Evolutionary conservation across 352 stramenopile genomes (phyloP).

Genomic region (Globisporangium cederbergense): DNA sequence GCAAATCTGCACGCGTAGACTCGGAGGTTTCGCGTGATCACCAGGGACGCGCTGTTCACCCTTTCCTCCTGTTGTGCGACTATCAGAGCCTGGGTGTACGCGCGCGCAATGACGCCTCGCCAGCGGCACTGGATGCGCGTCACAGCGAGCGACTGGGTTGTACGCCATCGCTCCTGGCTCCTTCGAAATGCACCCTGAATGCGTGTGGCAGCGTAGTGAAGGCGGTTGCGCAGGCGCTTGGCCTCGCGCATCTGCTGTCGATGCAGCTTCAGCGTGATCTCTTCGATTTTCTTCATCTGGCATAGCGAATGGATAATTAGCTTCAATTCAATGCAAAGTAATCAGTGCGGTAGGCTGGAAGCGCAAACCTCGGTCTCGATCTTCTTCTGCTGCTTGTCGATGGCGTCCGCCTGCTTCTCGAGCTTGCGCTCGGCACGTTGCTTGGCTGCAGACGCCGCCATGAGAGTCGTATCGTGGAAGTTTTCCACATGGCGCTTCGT

Average conservation of each 20-base stretch:
- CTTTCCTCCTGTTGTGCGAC: slow-evolving; percentile 17
- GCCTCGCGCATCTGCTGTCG: slow-evolving; percentile 65
- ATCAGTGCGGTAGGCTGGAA: too few species aligned
- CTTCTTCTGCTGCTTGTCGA: slow-evolving; percentile 79
- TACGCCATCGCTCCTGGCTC: slow-evolving; percentile 17
- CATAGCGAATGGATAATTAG: not conserved
- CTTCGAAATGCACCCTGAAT: slow-evolving; percentile 48
- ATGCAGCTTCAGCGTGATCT: slow-evolving; percentile 62
- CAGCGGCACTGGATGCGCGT: slow-evolving; percentile 44
- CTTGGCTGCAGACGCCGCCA: slow-evolving; percentile 65
- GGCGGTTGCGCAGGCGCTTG: slow-evolving; percentile 49
- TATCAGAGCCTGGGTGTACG: slow-evolving; percentile 13
- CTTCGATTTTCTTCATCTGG: slow-evolving; percentile 77
- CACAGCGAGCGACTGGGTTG: slow-evolving; percentile 25
- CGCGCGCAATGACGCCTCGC: slow-evolving; percentile 27
- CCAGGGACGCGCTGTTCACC: slow-evolving; percentile 27
- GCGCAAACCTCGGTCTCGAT: slow-evolving; percentile 61
- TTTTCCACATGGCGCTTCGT: slow-evolving; percentile 65
- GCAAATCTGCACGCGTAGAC: slow-evolving; percentile 25
- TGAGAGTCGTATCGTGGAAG: slow-evolving; percentile 74
- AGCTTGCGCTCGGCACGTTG: slow-evolving; percentile 57
- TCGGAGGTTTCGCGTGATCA: slow-evolving; percentile 42
- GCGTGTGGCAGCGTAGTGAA: slow-evolving; percentile 42
- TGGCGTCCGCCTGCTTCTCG: slow-evolving; percentile 58
- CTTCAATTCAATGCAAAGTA: too few species aligned